Evolutionary conservation across 2,329 filamentous ascomycete species (phyloP).

Genomic region (Thielaviopsis musarum): DNA sequence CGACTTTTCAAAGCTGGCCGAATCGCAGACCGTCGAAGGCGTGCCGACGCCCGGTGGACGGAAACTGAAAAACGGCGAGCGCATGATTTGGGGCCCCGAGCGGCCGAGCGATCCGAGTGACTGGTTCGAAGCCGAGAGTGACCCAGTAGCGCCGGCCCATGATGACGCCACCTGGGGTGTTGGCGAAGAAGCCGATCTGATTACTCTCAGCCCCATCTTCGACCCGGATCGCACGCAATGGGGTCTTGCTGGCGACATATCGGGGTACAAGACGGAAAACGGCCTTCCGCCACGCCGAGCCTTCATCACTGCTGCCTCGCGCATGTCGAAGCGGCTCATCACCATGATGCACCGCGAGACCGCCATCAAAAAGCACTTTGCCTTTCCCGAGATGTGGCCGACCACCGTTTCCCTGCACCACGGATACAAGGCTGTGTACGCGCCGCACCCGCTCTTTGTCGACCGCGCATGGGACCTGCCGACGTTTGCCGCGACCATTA

Average conservation of each 20-base stretch:
- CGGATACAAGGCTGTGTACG: conserved; percentile 82
- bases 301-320: conserved; percentile 74
- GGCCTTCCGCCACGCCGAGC: conserved; percentile 53
- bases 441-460: conserved; percentile 74
- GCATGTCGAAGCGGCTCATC: conserved; percentile 66
- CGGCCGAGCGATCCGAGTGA: conserved; percentile 52
- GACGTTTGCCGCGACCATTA: conserved; percentile 64
- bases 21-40: conserved; percentile 21
- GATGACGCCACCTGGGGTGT: conserved; percentile 84
- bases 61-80: conserved; percentile 20
- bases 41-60: conserved; percentile 1
- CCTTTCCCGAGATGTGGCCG: conserved; percentile 96
- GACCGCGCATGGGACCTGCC: conserved; percentile 73
- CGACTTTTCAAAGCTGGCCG: conserved; percentile 35
- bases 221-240: conserved; percentile 78
- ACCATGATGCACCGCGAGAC: conserved; percentile 85
- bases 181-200: conserved; percentile 77
- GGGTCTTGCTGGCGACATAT: conserved; percentile 68
- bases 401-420: conserved; percentile 76
- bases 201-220: conserved; percentile 83
- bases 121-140: conserved; percentile 55
- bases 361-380: conserved; percentile 66
- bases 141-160: conserved; percentile 48
- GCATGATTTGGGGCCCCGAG: conserved; percentile 69
- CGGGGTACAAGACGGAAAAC: conserved; percentile 54